Evolutionary conservation across 106 monocot genomes (phyloP), one percentile per base, ranked within the genome.

Genomic region (Narthecium ossifragum): DNA sequence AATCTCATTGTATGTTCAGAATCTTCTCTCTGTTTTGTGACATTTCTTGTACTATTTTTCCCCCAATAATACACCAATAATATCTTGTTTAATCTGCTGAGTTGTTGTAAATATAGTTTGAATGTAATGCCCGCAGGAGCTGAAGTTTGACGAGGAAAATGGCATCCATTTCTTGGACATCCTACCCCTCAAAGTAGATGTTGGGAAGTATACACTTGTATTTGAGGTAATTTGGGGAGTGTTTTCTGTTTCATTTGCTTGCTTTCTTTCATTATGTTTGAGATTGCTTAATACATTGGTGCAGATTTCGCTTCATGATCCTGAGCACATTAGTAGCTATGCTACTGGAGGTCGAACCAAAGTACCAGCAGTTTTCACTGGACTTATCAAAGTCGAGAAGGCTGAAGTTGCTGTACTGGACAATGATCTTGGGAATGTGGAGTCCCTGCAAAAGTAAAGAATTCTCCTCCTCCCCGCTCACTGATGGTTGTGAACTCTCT

Each of bases 401-500:
- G 81, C 80, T 47, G 90, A 98, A 74, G 68, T 91, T 64, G 79
- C 76, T 24, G 71, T 98, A 63, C 46, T 83, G 60, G 86, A 91
- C 53, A 68, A 63, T 63, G 96, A 98, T 67, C 61, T 56, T 46
- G 81, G 51, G 23, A 79, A 53, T 63, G 64, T 48, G 3, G 84
- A 83, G 31, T 55, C 81, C n/a, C 40, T 59, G 33, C 57, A 91
- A 63, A 98, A 74, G 96, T 98, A 78, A 67, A 53, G 0, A 18
- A n/a, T n/a, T n/a, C n/a, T n/a, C n/a, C n/a, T n/a, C n/a, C n/a
- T n/a, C n/a, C n/a, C n/a, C n/a, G n/a, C n/a, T n/a, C n/a, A n/a
- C n/a, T n/a, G n/a, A n/a, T n/a, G n/a, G n/a, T n/a, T n/a, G n/a
- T n/a, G n/a, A n/a, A n/a, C n/a, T n/a, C n/a, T n/a, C n/a, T n/a